These are phyloP conservation scores for Neckera pumila DNA, from an alignment of 225 moss, liverwort and hornwort genomes.

Conservation along the genomic window DNA sequence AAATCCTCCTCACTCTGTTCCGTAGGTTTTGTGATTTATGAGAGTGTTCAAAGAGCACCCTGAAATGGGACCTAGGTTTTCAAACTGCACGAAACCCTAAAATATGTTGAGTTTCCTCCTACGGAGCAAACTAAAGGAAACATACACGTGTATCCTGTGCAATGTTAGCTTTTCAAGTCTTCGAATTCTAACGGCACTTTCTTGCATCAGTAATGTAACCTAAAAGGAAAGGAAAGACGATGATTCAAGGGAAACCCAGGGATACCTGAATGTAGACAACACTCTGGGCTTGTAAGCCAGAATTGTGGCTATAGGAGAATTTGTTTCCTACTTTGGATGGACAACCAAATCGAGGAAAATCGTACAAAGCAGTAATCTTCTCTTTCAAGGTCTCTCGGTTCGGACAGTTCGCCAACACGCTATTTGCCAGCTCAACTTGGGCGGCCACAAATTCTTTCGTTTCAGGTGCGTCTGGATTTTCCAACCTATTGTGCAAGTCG, in stretches of 20 bases:
- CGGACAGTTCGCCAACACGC: conserved; percentile 42
- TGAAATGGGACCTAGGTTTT: background rate
- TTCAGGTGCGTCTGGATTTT: conserved; percentile 75
- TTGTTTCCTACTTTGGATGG: conserved; percentile 46
- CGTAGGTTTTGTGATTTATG: background rate
- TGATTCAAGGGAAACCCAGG: background rate
- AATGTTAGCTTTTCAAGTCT: background rate
- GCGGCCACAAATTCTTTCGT: conserved; percentile 59
- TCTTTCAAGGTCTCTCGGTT: conserved; percentile 51
- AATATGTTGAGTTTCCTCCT: background rate
- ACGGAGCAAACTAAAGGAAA: background rate
- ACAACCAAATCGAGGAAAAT: conserved; percentile 70
- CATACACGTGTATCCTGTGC: background rate
- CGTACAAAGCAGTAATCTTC: conserved; percentile 54
- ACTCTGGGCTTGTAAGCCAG: conserved; percentile 76
- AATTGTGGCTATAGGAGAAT: conserved; percentile 61
- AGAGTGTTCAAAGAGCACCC: background rate
- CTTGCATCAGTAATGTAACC: conserved; percentile 7
- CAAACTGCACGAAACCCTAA: background rate
- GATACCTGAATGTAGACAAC: conserved; percentile 77
- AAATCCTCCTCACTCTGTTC: background rate
- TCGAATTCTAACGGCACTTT: conserved; percentile 14
- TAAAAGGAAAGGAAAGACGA: background rate
- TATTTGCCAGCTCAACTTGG: conserved; percentile 49
- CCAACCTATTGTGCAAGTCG: conserved; percentile 39